These are phyloP conservation scores for Beauveria varroae DNA, from an alignment of 2,329 filamentous ascomycete species.

Conservation along the genomic window DNA sequence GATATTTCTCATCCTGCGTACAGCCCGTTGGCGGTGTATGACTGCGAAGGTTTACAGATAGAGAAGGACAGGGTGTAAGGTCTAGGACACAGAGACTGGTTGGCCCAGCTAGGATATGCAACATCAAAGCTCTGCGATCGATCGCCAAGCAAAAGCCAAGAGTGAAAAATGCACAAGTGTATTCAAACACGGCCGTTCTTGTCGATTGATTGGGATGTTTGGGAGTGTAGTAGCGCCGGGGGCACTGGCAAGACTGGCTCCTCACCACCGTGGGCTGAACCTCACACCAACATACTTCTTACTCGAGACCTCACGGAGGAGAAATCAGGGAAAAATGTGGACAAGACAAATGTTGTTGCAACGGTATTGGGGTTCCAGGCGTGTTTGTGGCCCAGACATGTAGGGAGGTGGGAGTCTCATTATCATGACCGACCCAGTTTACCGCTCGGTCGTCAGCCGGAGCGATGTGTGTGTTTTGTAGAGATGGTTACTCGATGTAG, in stretches of 20 bases:
- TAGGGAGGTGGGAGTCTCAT: background rate
- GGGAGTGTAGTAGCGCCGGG: too few species aligned
- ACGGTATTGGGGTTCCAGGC: background rate
- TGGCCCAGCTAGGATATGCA: background rate
- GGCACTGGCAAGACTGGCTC: too few species aligned
- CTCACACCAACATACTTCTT: too few species aligned
- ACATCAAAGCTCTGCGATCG: background rate
- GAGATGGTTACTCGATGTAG: too few species aligned
- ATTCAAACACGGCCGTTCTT: too few species aligned
- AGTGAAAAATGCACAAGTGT: background rate
- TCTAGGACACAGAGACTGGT: too few species aligned
- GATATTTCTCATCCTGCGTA: conserved; percentile 47
- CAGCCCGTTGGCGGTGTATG: conserved; percentile 41
- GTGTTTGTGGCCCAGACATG: background rate
- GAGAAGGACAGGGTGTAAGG: too few species aligned
- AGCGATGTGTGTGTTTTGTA: background rate
- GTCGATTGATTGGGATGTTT: too few species aligned
- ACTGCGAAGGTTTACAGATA: background rate
- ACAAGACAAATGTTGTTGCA: background rate
- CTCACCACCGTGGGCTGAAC: too few species aligned
- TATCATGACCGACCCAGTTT: background rate
- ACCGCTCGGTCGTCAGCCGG: background rate
- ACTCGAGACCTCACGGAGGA: too few species aligned
- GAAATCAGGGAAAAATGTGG: background rate
- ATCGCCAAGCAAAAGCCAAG: background rate